These are phyloP conservation scores for Alnus rubra DNA, from an alignment of 306 rosid genomes.

Conservation along the genomic window DNA sequence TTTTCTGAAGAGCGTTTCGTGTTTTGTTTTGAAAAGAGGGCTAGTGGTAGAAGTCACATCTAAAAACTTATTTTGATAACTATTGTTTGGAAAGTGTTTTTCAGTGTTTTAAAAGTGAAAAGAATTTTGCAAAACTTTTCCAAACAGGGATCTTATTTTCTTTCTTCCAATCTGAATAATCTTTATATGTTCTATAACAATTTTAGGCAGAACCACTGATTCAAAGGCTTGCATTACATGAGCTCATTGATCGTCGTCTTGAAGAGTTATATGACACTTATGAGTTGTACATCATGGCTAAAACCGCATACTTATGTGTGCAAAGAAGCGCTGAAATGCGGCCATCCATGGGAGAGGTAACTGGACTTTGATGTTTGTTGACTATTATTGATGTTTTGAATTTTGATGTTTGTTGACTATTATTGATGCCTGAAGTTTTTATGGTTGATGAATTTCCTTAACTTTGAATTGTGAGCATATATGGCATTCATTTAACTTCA, in stretches of 20 bases:
- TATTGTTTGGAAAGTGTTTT: too few species aligned
- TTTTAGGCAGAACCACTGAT: conserved; percentile 68
- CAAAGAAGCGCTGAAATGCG: conserved; percentile 66
- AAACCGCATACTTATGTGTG: conserved; percentile 63
- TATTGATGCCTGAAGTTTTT: background rate
- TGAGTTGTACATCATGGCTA: conserved; percentile 70
- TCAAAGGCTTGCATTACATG: conserved; percentile 59
- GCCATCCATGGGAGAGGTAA: conserved; percentile 78
- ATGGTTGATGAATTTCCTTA: background rate
- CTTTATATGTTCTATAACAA: conserved; percentile 5
- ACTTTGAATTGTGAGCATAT: background rate
- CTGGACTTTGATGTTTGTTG: background rate
- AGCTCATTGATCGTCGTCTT: conserved; percentile 67
- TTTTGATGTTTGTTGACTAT: too few species aligned
- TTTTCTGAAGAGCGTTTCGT: too few species aligned
- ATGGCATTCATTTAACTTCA: background rate
- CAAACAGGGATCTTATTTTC: background rate
- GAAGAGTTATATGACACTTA: conserved; percentile 58
- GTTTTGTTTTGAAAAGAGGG: too few species aligned
- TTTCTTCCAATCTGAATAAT: conserved; percentile 2
- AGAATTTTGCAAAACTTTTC: too few species aligned
- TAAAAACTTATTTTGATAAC: too few species aligned
- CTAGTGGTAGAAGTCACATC: too few species aligned
- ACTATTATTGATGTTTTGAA: too few species aligned
- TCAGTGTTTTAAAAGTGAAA: too few species aligned